Evolutionary conservation across 2,329 filamentous ascomycete species (phyloP), one percentile per base, ranked within the genome.

Genomic region (Beauveria pseudobassiana): DNA sequence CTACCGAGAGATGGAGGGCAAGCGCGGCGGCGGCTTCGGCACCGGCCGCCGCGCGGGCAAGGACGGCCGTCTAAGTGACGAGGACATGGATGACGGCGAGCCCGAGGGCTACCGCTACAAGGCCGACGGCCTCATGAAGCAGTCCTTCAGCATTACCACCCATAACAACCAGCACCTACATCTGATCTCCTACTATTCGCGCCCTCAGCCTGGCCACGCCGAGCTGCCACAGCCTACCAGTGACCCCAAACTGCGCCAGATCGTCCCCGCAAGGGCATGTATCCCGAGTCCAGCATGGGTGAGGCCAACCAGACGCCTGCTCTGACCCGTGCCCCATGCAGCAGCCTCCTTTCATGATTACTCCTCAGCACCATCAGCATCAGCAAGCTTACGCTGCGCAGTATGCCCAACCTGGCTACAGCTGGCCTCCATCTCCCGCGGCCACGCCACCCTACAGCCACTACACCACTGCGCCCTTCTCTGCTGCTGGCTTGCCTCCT

Each of bases 101-200:
- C 91, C 90, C 0, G 92, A 96, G 73, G 92, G 92, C 48, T 96
- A 96, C 74, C 82, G 91, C 65, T 96, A 96, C 77, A 99, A 97
- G 80, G 90, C 89, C 10, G 95, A 99, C 70, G 95, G 95, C 0
- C 83, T 99, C 4, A 97, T 98, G 92, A 99, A 99, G 83, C 95
- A 99, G 76, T 98, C 95, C 0, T 99, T 98, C 81, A 98, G 93
- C 77, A 98, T 99, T 77, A 97, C 93, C 24, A 98, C 95, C 1
- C 91, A 90, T 1, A 87, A 82, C 43, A 70, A 91, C 66, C 92
- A 97, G 69, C 95, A 98, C 72, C 86, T 99, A 2, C 95, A 99
- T 77, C 83, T 99, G 57, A 99, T 99, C 77, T 97, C 93, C 69
- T 99, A 99, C 78, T 98, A 93, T 75, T 89, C 92, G 3, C 85